Percentiles rank a stretch among this genome's conserved stretches.
These are phyloP conservation scores for Schizosaccharomyces osmophilus DNA, from an alignment of 805 yeast genomes.

Conservation along the genomic window DNA sequence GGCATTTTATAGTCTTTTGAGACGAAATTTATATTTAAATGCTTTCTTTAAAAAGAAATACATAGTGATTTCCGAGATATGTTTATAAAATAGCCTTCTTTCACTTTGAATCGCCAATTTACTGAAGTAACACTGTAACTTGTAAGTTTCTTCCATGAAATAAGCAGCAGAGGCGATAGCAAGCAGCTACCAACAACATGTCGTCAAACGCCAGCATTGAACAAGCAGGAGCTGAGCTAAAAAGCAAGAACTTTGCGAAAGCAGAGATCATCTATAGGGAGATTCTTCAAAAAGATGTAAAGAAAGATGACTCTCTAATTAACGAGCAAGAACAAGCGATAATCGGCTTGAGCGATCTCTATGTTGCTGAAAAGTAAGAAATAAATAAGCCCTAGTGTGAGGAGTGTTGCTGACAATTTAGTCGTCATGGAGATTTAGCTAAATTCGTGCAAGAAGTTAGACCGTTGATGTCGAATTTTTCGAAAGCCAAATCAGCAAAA, in stretches of 20 bases:
- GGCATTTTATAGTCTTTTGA: too few species aligned
- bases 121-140: neutral
- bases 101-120: neutral
- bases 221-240: constrained; percentile 36
- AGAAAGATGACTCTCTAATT: constrained; percentile 18
- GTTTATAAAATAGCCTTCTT: too few species aligned
- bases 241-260: constrained; percentile 22
- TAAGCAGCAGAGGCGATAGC: neutral
- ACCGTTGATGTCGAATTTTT: constrained; percentile 46
- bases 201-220: constrained; percentile 1
- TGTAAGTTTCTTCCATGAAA: too few species aligned
- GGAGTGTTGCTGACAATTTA: constrained; percentile 5
- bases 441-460: constrained; percentile 45
- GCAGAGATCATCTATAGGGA: constrained; percentile 35
- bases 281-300: constrained; percentile 9
- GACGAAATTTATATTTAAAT: too few species aligned
- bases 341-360: constrained; percentile 50
- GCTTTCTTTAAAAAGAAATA: too few species aligned
- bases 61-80: too few species aligned
- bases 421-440: constrained; percentile 26
- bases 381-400: neutral
- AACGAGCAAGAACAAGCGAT: constrained; percentile 47
- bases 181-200: neutral
- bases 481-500: constrained; percentile 87
- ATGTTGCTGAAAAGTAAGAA: constrained; percentile 19